Conservation (phyloP, 306 rosid genomes). For the Leucaena leucocephala region DNA sequence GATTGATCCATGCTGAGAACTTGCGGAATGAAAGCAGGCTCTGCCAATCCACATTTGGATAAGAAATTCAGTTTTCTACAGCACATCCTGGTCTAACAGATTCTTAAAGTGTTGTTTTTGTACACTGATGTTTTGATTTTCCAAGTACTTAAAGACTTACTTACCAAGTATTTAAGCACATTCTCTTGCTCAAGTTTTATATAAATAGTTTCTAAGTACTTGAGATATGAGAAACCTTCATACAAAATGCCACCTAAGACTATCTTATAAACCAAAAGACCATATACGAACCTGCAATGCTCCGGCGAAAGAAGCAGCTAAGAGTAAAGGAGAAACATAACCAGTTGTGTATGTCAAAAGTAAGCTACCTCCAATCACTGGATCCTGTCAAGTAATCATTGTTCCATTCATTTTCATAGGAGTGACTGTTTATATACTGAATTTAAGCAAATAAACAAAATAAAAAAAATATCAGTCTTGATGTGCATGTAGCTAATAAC, state of each 20-base stretch:
- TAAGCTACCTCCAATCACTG: constrained; percentile 83
- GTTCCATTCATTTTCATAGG: constrained; percentile 23
- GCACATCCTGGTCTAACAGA: not conserved
- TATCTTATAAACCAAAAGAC: constrained; percentile 8
- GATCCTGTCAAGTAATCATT: constrained; percentile 62
- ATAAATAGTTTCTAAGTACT: not conserved
- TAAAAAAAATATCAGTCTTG: constrained; percentile 10
- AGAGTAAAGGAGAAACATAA: constrained; percentile 82
- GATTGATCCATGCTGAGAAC: constrained; percentile 94
- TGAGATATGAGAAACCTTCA: not conserved
- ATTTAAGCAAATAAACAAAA: not conserved
- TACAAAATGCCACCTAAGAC: not conserved
- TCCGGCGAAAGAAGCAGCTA: constrained; percentile 96
- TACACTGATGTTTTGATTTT: not conserved
- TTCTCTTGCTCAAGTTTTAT: not conserved
- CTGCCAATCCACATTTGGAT: constrained; percentile 47
- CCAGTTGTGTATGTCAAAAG: constrained; percentile 93
- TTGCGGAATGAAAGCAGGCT: constrained; percentile 87
- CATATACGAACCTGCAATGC: constrained; percentile 71
- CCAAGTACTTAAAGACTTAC: not conserved
- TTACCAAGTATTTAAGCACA: not conserved
- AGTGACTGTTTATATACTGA: constrained; percentile 20
- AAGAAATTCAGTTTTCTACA: constrained; percentile 23
- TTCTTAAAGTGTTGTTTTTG: not conserved
- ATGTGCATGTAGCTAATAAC: constrained; percentile 2